These are phyloP conservation scores for Aspergillus taichungensis DNA, from an alignment of 495 filamentous ascomycete species.

Conservation along the genomic window DNA sequence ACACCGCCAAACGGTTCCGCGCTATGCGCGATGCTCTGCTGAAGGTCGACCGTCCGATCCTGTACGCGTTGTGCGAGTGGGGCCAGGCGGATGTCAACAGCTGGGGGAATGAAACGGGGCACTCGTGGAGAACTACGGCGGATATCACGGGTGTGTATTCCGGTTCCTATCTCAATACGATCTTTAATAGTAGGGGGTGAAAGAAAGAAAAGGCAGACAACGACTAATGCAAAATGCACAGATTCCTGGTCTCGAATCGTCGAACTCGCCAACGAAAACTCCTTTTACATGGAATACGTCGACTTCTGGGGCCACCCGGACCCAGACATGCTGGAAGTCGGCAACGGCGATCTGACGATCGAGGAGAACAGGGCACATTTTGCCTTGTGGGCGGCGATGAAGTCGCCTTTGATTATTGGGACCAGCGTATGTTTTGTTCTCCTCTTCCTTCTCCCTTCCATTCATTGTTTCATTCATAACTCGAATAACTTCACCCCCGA, in stretches of 20 bases:
- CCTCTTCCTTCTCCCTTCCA: conserved; percentile 1
- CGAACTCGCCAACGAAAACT: conserved; percentile 32
- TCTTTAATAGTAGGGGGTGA: conserved; percentile 3
- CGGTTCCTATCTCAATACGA: conserved; percentile 1
- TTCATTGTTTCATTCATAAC: too few species aligned
- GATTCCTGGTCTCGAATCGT: conserved; percentile 30
- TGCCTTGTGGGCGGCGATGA: conserved; percentile 50
- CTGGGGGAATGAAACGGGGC: conserved; percentile 44
- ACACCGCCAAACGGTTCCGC: conserved; percentile 42
- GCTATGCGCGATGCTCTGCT: conserved; percentile 55
- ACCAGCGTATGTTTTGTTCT: conserved; percentile 28
- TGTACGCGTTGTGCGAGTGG: conserved; percentile 62
- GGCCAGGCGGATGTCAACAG: conserved; percentile 42
- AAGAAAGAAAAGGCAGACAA: conserved; percentile 1
- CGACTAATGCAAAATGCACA: conserved; percentile 11
- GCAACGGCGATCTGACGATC: conserved; percentile 48
- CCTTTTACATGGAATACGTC: conserved; percentile 38
- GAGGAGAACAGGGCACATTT: conserved; percentile 42
- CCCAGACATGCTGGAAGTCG: conserved; percentile 62
- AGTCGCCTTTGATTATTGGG: conserved; percentile 49
- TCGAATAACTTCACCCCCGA: too few species aligned
- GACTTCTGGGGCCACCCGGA: conserved; percentile 51
- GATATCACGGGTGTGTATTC: conserved; percentile 40
- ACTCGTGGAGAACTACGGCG: conserved; percentile 47
- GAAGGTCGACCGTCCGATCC: conserved; percentile 42